Conservation (phyloP, 495 filamentous ascomycete species). For the Trichocladium uniseriatum region DNA sequence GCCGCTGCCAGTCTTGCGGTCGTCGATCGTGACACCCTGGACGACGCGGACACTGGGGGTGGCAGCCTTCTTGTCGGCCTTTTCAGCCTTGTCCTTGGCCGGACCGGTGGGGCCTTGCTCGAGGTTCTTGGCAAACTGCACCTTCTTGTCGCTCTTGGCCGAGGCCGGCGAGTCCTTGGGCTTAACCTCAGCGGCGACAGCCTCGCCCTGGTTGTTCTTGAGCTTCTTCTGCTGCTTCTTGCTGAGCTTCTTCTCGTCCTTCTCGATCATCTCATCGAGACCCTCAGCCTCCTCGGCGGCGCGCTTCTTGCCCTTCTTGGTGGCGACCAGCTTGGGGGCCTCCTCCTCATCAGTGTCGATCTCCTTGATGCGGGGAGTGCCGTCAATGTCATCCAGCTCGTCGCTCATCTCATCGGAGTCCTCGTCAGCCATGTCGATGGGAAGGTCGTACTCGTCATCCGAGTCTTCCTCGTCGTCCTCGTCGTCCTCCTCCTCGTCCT, state of each 20-base stretch:
- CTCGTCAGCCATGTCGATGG: constrained; percentile 52
- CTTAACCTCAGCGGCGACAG: constrained; percentile 51
- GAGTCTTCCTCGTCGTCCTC: constrained; percentile 53
- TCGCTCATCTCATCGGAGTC: constrained; percentile 66
- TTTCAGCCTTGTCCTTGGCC: constrained; percentile 29
- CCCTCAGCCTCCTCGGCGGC: constrained; percentile 60
- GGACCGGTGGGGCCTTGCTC: constrained; percentile 87
- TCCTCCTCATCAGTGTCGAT: constrained; percentile 76
- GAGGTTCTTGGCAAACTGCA: constrained; percentile 96
- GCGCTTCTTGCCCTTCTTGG: constrained; percentile 77
- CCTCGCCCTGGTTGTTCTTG: constrained; percentile 93
- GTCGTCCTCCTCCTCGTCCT: constrained; percentile 43
- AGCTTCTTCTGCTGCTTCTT: constrained; percentile 99
- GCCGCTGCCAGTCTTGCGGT: constrained; percentile 84
- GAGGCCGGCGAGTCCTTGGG: constrained; percentile 38
- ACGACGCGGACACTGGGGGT: constrained; percentile 63
- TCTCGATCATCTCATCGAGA: constrained; percentile 70
- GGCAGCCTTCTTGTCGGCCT: constrained; percentile 34
- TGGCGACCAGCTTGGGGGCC: constrained; percentile 61
- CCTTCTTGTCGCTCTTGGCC: constrained; percentile 76
- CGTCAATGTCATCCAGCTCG: constrained; percentile 74
- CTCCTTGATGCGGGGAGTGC: constrained; percentile 75
- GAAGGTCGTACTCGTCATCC: constrained; percentile 70
- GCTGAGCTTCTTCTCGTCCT: constrained; percentile 57
- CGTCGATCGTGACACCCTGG: constrained; percentile 83